Percentiles rank a stretch among this genome's conserved stretches.
These are phyloP conservation scores for Globisporangium acanthophoron DNA, from an alignment of 352 stramenopile genomes.

Conservation along the genomic window DNA sequence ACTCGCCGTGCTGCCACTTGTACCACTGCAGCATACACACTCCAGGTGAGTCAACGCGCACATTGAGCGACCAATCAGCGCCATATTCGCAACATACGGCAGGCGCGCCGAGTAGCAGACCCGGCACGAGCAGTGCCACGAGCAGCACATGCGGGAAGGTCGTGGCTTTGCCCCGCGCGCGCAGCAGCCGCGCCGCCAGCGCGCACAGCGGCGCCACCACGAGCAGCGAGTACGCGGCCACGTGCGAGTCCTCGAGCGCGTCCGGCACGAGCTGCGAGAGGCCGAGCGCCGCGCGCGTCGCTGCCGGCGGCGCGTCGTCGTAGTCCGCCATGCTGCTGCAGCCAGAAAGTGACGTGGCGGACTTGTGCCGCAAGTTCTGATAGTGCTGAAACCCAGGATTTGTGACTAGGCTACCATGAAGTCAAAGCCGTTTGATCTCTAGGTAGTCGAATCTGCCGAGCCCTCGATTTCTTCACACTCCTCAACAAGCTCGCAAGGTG, in stretches of 20 bases:
- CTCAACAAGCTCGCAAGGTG: neutral
- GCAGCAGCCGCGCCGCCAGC: slow-evolving; percentile 28
- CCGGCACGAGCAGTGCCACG: slow-evolving; percentile 33
- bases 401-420: no score
- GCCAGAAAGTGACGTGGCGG: slow-evolving; percentile 5
- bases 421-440: no score
- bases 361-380: no score
- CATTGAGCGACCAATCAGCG: no score
- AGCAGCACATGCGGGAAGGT: slow-evolving; percentile 36
- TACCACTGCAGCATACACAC: slow-evolving; percentile 10
- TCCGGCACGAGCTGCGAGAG: slow-evolving; percentile 43
- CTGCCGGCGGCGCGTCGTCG: neutral
- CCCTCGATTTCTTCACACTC: neutral
- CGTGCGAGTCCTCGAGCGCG: slow-evolving; percentile 35
- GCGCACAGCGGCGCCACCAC: slow-evolving; percentile 34
- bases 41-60: no score
- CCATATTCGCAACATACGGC: slow-evolving; percentile 16
- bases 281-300: slow-evolving; percentile 9
- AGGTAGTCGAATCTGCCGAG: no score
- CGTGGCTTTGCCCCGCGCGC: slow-evolving; percentile 34
- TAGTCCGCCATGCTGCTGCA: neutral
- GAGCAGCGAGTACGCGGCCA: slow-evolving; percentile 38
- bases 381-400: no score
- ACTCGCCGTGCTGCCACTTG: slow-evolving; percentile 15
- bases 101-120: slow-evolving; percentile 32